A percentile compares a stretch with the other conserved stretches of the same genome.
These are phyloP conservation scores for Clavispora vitiphila DNA, from an alignment of 805 yeast genomes.

Conservation along the genomic window DNA sequence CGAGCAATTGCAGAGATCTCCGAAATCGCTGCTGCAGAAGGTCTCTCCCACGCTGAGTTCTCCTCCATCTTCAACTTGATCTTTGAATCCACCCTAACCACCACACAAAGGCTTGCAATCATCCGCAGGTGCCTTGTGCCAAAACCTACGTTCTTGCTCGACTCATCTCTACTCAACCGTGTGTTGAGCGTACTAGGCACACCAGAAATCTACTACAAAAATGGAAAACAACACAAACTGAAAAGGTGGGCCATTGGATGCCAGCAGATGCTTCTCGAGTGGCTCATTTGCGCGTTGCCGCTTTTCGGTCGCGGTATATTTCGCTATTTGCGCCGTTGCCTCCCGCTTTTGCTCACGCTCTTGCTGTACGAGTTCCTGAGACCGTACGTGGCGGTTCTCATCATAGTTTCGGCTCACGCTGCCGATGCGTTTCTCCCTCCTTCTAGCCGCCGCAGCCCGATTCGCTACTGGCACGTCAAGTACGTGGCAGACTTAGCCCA, in stretches of 20 bases:
- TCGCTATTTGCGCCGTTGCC: conserved; percentile 3
- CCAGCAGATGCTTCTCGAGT: conserved; percentile 11
- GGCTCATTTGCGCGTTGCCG: conserved; percentile 12
- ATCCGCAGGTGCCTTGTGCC: not conserved
- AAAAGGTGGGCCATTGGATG: conserved; percentile 10
- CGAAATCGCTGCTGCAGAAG: not conserved
- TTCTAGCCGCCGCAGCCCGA: not conserved
- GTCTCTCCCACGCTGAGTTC: not conserved
- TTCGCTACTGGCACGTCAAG: conserved; percentile 13
- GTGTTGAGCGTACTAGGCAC: conserved; percentile 12
- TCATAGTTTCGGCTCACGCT: conserved; percentile 1
- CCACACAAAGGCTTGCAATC: not conserved
- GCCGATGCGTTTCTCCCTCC: not conserved
- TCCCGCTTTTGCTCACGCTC: conserved; percentile 12
- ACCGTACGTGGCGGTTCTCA: conserved; percentile 10
- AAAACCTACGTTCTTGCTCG: not conserved
- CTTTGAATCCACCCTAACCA: not conserved
- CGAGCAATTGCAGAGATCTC: not conserved
- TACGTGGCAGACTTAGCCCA: conserved; percentile 6
- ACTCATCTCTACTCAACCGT: conserved; percentile 2
- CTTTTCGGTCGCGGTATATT: conserved; percentile 7
- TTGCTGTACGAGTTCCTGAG: conserved; percentile 14
- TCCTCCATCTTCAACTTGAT: not conserved
- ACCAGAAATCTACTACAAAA: conserved; percentile 13
- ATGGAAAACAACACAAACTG: conserved; percentile 16